Conservation (phyloP, 2,329 filamentous ascomycete genomes). For the Tolypocladium capitatum region DNA sequence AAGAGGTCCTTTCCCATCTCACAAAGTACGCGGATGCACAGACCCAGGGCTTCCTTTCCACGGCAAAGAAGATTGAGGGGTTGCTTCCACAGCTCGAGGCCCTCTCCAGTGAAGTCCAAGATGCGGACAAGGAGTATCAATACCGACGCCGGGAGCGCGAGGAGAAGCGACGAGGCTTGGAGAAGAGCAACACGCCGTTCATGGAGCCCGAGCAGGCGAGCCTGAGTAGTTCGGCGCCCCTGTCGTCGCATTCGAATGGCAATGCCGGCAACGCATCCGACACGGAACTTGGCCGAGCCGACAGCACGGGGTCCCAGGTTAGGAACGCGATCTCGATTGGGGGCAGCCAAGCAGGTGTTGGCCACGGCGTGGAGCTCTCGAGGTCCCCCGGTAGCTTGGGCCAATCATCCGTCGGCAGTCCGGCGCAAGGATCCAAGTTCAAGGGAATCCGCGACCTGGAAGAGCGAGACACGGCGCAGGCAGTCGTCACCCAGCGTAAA, state of each 20-base stretch:
- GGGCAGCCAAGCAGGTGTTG: constrained; percentile 16
- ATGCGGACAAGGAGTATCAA: constrained; percentile 93
- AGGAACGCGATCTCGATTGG: constrained; percentile 36
- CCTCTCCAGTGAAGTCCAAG: constrained; percentile 73
- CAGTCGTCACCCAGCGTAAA: constrained; percentile 55
- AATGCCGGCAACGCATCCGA: constrained; percentile 42
- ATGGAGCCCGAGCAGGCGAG: constrained; percentile 52
- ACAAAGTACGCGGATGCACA: constrained; percentile 91
- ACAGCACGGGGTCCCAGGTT: constrained; percentile 60
- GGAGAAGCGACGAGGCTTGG: constrained; percentile 78
- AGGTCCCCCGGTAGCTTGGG: constrained; percentile 43
- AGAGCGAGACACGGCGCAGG: constrained; percentile 54
- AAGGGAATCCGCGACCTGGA: constrained; percentile 88
- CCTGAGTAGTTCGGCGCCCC: constrained; percentile 20
- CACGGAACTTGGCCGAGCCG: constrained; percentile 56
- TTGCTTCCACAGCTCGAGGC: constrained; percentile 85
- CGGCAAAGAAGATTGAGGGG: constrained; percentile 76
- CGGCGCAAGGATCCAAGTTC: constrained; percentile 50
- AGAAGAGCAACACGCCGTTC: constrained; percentile 71
- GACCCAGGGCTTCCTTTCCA: constrained; percentile 65
- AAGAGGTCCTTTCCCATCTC: constrained; percentile 86
- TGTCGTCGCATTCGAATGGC: constrained; percentile 26
- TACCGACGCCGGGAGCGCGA: constrained; percentile 90
- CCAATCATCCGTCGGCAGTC: constrained; percentile 33
- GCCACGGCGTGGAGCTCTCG: constrained; percentile 30